Conservation (phyloP, 2,329 filamentous ascomycete genomes). For the Phyllosticta citriasiana region DNA sequence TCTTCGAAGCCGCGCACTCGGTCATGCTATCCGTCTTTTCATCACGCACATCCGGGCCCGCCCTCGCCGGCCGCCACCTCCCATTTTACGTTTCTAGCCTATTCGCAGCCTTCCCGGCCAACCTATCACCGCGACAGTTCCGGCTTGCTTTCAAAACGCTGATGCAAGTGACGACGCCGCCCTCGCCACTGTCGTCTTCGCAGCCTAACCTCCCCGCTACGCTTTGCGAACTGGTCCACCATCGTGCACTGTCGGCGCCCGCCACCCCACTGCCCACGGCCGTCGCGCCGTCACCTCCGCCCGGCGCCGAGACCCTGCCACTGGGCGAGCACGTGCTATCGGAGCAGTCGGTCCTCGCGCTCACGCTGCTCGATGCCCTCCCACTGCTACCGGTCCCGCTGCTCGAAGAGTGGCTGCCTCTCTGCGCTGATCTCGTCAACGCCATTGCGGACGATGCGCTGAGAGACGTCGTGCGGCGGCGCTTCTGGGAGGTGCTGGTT, state of each 20-base stretch:
- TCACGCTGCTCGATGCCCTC: slow-evolving; percentile 71
- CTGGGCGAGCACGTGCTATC: slow-evolving; percentile 41
- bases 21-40: slow-evolving; percentile 71
- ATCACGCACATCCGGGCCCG: slow-evolving; percentile 61
- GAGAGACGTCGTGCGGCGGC: slow-evolving; percentile 53
- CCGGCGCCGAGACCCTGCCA: slow-evolving; percentile 19
- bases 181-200: slow-evolving; percentile 60
- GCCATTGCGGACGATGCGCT: slow-evolving; percentile 51
- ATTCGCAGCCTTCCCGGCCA: slow-evolving; percentile 66
- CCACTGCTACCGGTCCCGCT: slow-evolving; percentile 60
- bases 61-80: slow-evolving; percentile 57
- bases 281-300: slow-evolving; percentile 24
- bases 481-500: slow-evolving; percentile 71
- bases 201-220: slow-evolving; percentile 73
- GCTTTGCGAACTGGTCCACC: slow-evolving; percentile 66
- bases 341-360: slow-evolving; percentile 65
- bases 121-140: slow-evolving; percentile 77
- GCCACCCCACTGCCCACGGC: slow-evolving; percentile 33
- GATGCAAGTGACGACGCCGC: slow-evolving; percentile 71
- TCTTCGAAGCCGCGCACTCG: slow-evolving; percentile 86
- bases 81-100: slow-evolving; percentile 78
- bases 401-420: slow-evolving; percentile 71
- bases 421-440: slow-evolving; percentile 59
- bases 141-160: slow-evolving; percentile 79
- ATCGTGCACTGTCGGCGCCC: slow-evolving; percentile 49